Percentiles rank a stretch among this genome's conserved stretches.
Conservation (phyloP, 176 grass and related monocot species). For the Eleusine indica region DNA sequence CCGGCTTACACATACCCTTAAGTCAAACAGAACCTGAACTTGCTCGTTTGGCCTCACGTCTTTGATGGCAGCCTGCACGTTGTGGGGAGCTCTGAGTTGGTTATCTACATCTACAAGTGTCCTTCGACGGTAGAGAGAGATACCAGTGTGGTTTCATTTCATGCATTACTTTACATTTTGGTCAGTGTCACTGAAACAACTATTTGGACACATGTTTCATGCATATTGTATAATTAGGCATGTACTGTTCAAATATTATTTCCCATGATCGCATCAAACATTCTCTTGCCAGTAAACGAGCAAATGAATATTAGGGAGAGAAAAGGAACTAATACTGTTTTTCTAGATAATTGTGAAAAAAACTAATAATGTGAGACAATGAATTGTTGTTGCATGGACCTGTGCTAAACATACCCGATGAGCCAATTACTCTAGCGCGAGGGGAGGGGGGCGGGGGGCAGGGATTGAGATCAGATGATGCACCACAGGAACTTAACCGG, state of each 20-base stretch:
- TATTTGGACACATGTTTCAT: not conserved
- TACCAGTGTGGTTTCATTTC: not conserved
- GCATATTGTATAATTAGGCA: not conserved
- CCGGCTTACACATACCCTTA: conserved; percentile 12
- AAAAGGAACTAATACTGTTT: not conserved
- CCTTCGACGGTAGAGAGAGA: not conserved
- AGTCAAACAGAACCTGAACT: conserved; percentile 24
- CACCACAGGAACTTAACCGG: not conserved
- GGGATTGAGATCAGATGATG: not conserved
- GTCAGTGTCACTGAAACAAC: not conserved
- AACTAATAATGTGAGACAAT: not conserved
- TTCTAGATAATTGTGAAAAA: not conserved
- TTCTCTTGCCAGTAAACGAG: not conserved
- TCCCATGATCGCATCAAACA: not conserved
- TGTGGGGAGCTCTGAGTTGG: conserved; percentile 2
- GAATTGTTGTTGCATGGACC: not conserved
- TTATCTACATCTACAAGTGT: conserved; percentile 36
- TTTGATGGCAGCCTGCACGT: conserved; percentile 27
- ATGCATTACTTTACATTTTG: not conserved
- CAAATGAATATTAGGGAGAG: not conserved
- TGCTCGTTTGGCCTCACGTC: conserved; percentile 33
- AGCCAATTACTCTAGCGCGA: not conserved
- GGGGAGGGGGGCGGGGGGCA: no score
- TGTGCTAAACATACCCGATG: not conserved
- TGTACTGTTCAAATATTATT: not conserved